Evolutionary conservation across 768 basidiomycete species (phyloP).

Genomic region (Neoboletus magnificus): DNA sequence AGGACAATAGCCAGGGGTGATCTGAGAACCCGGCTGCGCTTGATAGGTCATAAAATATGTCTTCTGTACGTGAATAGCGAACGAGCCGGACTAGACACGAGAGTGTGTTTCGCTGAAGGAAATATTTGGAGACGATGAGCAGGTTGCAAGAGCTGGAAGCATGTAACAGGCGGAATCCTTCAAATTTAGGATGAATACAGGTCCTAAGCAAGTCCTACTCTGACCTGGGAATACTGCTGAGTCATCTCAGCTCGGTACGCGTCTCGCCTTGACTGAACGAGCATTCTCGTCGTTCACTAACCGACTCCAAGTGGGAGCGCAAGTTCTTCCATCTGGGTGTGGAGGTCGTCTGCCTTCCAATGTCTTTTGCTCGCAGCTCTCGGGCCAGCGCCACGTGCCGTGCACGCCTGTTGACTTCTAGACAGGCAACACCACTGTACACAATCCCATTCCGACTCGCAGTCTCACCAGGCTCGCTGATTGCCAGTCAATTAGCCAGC

Average conservation of each 20-base stretch:
- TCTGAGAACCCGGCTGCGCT: neutral
- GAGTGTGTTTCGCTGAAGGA: too few relatives aligned
- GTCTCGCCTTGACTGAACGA: constrained; percentile 1
- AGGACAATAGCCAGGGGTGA: neutral
- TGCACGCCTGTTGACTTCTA: constrained; percentile 10
- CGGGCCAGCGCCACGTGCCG: constrained; percentile 11
- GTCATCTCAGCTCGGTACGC: constrained; percentile 6
- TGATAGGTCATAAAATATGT: neutral
- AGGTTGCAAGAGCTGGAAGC: neutral
- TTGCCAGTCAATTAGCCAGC: constrained; percentile 5
- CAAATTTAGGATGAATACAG: neutral
- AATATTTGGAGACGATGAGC: too few relatives aligned
- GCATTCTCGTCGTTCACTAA: neutral
- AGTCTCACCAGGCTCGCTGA: neutral
- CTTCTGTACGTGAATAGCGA: neutral
- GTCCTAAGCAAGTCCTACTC: too few relatives aligned
- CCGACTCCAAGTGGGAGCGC: neutral
- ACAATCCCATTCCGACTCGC: constrained; percentile 10
- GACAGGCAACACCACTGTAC: constrained; percentile 7
- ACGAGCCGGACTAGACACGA: neutral
- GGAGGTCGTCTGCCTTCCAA: constrained; percentile 20
- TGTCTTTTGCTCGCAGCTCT: constrained; percentile 23
- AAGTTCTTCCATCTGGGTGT: constrained; percentile 5
- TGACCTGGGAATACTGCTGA: constrained; percentile 10
- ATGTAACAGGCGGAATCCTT: neutral